Base-by-base conservation (phyloP, 345 rosid genomes). In the Xanthoceras sorbifolium region DNA sequence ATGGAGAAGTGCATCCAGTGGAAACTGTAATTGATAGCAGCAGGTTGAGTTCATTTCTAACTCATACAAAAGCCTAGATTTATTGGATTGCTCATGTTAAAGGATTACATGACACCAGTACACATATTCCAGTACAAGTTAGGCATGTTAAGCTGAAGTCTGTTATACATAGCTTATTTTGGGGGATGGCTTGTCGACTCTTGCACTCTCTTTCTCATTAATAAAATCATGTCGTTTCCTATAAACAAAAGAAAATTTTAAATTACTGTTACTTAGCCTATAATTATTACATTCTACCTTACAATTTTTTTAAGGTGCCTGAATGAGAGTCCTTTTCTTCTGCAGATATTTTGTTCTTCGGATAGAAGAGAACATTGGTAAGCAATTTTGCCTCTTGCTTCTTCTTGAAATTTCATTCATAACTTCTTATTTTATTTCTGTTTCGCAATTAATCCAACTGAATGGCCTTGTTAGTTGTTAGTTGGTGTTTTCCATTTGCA, bases 321-420 rank as follows among this genome's bases (percentile, higher is more conserved):
- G 42, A 77, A 61, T 60, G 73, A 17, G 42, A 63, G 2, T 3
- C 25, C 73, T 79, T n/a, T 80, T 77, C 73, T 80, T 87, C 72
- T 89, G 92, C 92, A 97, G 99, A 87, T 97, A 97, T 80, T 97
- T 97, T 88, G 99, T 97, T 77, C 97, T 97, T 80, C 97, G 98
- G 70, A 82, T 97, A 82, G 99, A 94, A 87, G 99, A 97, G 87
- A 86, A 82, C 68, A 91, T 97, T n/a, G 96, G 99, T 96, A 77
- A 87, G 91, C 74, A 82, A 71, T 61, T 31, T 17, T 79, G 32
- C 67, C 66, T 69, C 46, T 9, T 66, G 28, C 44, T 61, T 46
- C 48, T 67, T 52, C 42, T 77, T 72, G 67, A 54, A 59, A 65
- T 65, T 78, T 14, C 40, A 31, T 78, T 76, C 57, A 28, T 22